Evolutionary conservation across 176 grass and related monocot species (phyloP).

Genomic region (Themeda triandra): DNA sequence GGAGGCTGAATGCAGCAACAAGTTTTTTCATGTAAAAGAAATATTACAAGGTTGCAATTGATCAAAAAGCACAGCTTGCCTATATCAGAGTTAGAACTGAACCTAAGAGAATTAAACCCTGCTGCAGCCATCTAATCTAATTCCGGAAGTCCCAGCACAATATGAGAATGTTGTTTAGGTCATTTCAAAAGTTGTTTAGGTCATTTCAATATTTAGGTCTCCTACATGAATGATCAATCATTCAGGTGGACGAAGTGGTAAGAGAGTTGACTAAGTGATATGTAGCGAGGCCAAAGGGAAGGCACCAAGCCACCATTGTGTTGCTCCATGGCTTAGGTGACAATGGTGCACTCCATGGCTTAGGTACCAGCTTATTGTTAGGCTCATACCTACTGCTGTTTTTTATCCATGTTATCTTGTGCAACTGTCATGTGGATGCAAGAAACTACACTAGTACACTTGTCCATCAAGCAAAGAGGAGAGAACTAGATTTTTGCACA

Average conservation of each 20-base stretch:
- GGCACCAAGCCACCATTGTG: slow-evolving; percentile 76
- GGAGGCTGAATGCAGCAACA: too few relatives aligned
- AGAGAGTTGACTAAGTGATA: slow-evolving; percentile 60
- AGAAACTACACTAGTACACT: too few relatives aligned
- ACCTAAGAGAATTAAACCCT: too few relatives aligned
- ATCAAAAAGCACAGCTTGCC: too few relatives aligned
- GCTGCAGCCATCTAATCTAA: too few relatives aligned
- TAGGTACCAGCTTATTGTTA: slow-evolving; percentile 29
- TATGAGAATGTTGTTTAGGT: too few relatives aligned
- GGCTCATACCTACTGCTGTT: neutral
- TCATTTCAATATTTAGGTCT: neutral
- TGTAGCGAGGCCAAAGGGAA: slow-evolving; percentile 87
- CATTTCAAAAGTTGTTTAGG: too few relatives aligned
- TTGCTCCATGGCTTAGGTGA: slow-evolving; percentile 90
- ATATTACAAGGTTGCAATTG: too few relatives aligned
- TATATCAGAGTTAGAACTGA: too few relatives aligned
- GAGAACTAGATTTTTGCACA: neutral
- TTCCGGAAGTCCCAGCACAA: too few relatives aligned
- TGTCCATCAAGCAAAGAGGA: slow-evolving; percentile 9
- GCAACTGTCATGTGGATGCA: neutral
- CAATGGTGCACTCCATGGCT: slow-evolving; percentile 81
- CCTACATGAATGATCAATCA: slow-evolving; percentile 15
- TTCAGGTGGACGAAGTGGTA: slow-evolving; percentile 46
- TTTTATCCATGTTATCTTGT: neutral
- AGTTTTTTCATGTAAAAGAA: too few relatives aligned